These are phyloP conservation scores for Saprolegnia parasitica DNA, from an alignment of 352 stramenopile genomes.

Conservation along the genomic window DNA sequence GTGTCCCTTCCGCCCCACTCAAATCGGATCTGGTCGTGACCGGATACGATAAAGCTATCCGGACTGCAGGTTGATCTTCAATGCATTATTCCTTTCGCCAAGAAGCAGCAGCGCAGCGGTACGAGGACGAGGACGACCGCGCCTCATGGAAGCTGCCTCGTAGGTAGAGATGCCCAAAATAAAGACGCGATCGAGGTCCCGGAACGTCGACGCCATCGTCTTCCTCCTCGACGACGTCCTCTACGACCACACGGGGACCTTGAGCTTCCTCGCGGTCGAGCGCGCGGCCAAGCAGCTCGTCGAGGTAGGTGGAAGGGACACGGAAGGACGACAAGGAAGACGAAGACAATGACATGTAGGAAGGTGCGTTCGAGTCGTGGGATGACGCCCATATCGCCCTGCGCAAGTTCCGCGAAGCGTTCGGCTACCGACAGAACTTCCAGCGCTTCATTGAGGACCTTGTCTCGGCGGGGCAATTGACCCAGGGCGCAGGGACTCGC, in stretches of 20 bases:
- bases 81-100: conserved; percentile 7
- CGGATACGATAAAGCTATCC: conserved; percentile 9
- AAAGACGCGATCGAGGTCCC: conserved; percentile 1
- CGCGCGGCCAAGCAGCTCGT: conserved; percentile 70
- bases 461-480: conserved; percentile 45
- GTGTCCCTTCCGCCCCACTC: background rate
- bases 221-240: conserved; percentile 86
- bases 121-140: background rate
- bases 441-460: conserved; percentile 77
- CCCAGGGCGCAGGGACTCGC: conserved; percentile 41
- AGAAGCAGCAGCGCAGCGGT: background rate
- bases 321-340: background rate
- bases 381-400: conserved; percentile 62
- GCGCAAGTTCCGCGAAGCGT: conserved; percentile 75
- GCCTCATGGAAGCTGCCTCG: background rate
- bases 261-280: conserved; percentile 75
- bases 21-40: background rate
- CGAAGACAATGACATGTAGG: conserved; percentile 21
- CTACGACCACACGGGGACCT: conserved; percentile 76
- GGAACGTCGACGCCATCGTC: conserved; percentile 55
- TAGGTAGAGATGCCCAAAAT: conserved; percentile 20
- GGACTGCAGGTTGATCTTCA: conserved; percentile 13
- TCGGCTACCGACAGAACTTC: conserved; percentile 80
- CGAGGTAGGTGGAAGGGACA: conserved; percentile 12
- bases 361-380: conserved; percentile 64